Percentiles rank a stretch among this genome's conserved stretches.
phyloP scores from a whole-genome alignment of 2,329 filamentous ascomycete species.

The Cladosporium velox region DNA sequence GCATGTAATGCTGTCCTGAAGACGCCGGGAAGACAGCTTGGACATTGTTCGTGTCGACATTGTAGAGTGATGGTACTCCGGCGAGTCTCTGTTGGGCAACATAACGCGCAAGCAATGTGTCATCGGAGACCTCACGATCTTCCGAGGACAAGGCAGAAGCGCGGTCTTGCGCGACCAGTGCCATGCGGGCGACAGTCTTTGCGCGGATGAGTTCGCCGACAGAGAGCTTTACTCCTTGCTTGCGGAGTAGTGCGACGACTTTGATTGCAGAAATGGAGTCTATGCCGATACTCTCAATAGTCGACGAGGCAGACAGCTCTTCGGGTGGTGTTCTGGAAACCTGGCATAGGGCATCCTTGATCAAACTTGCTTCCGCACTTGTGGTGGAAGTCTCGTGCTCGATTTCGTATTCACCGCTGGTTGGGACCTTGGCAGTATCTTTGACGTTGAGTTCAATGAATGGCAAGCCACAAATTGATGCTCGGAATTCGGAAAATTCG shows the following conservation, averaged over 20 bases:
- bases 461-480: conserved; percentile 68
- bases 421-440: background rate
- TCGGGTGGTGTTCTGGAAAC: conserved; percentile 62
- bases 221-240: conserved; percentile 60
- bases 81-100: conserved; percentile 22
- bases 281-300: conserved; percentile 80
- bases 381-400: background rate
- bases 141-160: background rate
- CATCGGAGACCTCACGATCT: conserved; percentile 21
- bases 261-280: conserved; percentile 94
- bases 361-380: conserved; percentile 6
- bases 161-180: conserved; percentile 30
- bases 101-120: conserved; percentile 24
- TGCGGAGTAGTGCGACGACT: conserved; percentile 69
- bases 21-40: conserved; percentile 67
- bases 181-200: conserved; percentile 66
- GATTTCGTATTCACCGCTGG: conserved; percentile 8
- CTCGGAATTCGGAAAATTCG: conserved; percentile 51
- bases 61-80: conserved; percentile 22
- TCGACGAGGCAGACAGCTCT: conserved; percentile 62
- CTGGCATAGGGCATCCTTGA: conserved; percentile 44
- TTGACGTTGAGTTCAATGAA: conserved; percentile 39
- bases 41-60: conserved; percentile 50
- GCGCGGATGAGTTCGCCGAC: conserved; percentile 72
- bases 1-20: conserved; percentile 78